Evolutionary conservation across 2,329 filamentous ascomycete species (phyloP).

Genomic region (Claviceps spartinae): DNA sequence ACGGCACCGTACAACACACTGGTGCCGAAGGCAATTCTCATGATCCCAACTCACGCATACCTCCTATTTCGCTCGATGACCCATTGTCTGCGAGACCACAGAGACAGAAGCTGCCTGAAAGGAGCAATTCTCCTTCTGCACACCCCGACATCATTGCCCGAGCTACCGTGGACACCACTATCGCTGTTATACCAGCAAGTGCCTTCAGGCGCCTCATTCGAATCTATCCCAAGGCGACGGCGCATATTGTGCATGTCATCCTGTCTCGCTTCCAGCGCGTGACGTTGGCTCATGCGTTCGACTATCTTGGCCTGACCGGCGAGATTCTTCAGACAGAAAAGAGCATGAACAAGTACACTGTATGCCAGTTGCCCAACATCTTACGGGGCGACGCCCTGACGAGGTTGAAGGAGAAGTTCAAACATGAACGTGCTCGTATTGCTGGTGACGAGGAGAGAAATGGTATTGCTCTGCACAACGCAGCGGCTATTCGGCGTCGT

Average conservation of each 20-base stretch:
- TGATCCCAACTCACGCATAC: constrained; percentile 39
- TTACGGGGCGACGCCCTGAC: constrained; percentile 71
- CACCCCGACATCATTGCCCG: constrained; percentile 96
- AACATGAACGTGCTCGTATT: constrained; percentile 67
- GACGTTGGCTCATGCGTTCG: constrained; percentile 85
- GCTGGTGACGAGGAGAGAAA: constrained; percentile 68
- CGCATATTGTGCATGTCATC: constrained; percentile 96
- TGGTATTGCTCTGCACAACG: constrained; percentile 90
- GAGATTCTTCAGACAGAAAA: constrained; percentile 89
- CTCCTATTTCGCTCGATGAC: constrained; percentile 59
- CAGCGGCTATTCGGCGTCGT: constrained; percentile 47
- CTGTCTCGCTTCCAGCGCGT: constrained; percentile 87
- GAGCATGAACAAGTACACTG: constrained; percentile 85
- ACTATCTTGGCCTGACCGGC: constrained; percentile 80
- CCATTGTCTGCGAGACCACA: constrained; percentile 15
- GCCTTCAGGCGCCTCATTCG: constrained; percentile 86
- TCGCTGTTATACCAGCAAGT: constrained; percentile 93
- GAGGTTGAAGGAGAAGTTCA: constrained; percentile 86
- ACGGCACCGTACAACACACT: constrained; percentile 2
- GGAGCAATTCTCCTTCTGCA: constrained; percentile 53
- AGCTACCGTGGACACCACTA: constrained; percentile 90
- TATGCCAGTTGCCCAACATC: constrained; percentile 81
- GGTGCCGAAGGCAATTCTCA: constrained; percentile 9
- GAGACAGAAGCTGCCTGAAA: constrained; percentile 28
- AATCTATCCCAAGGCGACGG: constrained; percentile 89